Base-by-base conservation (phyloP, 1,284 basidiomycete genomes). In the Trichosporon asahii region DNA sequence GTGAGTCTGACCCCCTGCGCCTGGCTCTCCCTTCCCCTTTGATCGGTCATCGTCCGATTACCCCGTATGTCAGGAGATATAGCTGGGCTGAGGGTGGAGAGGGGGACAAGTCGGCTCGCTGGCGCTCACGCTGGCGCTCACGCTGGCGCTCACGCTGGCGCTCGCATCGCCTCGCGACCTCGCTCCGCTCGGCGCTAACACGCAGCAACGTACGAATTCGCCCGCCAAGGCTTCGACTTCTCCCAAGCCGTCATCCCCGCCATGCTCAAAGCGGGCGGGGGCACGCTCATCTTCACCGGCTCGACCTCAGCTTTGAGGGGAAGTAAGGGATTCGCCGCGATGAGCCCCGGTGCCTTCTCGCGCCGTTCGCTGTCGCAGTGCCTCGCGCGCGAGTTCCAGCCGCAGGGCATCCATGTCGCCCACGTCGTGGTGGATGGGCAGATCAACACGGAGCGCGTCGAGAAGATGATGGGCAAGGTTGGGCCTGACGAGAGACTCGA, bases 381-480 rank as follows among this genome's bases (percentile, higher is more conserved):
- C 1, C 76, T 83, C 2, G 81, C 83, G 2, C 73, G 83, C 12
- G 85, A 85, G 73, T 85, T 85, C 68, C 82, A 81, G 1, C 80
- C 83, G 0, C 69, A 84, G 67, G 83, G 82, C 0, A 71, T 86
- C 7, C 85, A 86, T 66, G 84, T 85, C 14, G 76, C 77, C 2
- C 84, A 85, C 74, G 77, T 80, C 31, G 74, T 85, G 31, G 70
- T 85, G 12, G 85, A 85, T 67, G 84, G 84, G 3, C 49, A 78
- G 53, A 83, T 83, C 64, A 74, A 79, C 64, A 80, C 80, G 3
- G 70, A 73, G n/a, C 70, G 73, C 23, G 75, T 78, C 8, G 44
- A 55, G 14, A 69, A 69, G 0, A 70, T 74, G 65, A 68, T 75
- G 37, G 79, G 79, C 0, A 71, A 76, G 53, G 73, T 7, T 9